Evolutionary conservation across 768 basidiomycete genomes (phyloP), one percentile per base, ranked within the genome.

Genomic region (Tricholoma saponaceum): DNA sequence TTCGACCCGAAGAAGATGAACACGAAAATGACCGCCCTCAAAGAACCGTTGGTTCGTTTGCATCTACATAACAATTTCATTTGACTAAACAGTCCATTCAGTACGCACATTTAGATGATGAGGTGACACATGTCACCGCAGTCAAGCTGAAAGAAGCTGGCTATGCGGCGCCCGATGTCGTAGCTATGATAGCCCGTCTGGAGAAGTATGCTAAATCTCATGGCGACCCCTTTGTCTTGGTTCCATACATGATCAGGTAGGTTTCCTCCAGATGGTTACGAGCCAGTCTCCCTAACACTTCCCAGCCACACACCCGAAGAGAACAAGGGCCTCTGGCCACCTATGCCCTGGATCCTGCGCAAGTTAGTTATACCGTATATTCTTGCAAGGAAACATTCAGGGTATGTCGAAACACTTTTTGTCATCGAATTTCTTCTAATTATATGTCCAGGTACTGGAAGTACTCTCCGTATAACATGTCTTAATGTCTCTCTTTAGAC

Each of bases 221-320:
- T 52, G 74, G 68, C 16, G 68, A 74, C 54, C 69, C 69, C 1
- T 74, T 70, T 63, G 52, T 69, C 26, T 39, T 66, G 4, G 62
- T 76, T 3, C 75, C 75, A 1, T 77, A 64, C 62, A 72, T 75
- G 72, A 61, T 66, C 44, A 70, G 73, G 75, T 74, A 6, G 4
- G 69, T 59, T 14, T 28, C 26, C 0, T 51, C 3, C 30, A 25
- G 12, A 12, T 33, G 9, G 16, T 9, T 20, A 28, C 46, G 14
- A 13, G 28, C 12, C 12, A 39, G 30, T 51, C 5, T 33, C 3
- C 2, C 43, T 30, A 5, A 33, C 18, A 16, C 41, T 18, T 20
- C 50, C 10, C 47, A 77, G 74, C 54, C 76, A 78, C 59, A 76
- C 71, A 6, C 67, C 74, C n/a, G 66, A 72, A 3, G 71, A 72